Conservation (phyloP, 495 filamentous ascomycete genomes). For the Aspergillus steynii region DNA sequence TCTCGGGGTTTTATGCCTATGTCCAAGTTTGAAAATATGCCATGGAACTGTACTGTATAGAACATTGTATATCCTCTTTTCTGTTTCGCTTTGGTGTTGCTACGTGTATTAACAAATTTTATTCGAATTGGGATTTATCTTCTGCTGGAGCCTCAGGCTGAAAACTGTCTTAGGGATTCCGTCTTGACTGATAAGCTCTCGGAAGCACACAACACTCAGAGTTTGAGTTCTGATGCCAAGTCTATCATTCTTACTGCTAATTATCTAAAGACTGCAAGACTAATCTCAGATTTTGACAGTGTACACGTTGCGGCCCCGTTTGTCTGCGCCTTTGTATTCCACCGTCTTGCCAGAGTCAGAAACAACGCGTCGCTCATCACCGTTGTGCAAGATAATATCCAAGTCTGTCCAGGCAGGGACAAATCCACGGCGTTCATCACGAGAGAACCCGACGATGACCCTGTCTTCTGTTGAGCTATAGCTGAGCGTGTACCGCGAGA, state of each 20-base stretch:
- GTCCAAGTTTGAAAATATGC: constrained; percentile 21
- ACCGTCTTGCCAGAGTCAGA: constrained; percentile 32
- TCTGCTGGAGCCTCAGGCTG: background rate
- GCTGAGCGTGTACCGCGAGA: constrained; percentile 43
- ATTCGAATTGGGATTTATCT: constrained; percentile 4
- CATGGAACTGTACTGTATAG: constrained; percentile 39
- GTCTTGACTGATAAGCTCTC: too few relatives aligned
- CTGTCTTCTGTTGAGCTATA: constrained; percentile 47
- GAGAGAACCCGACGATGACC: constrained; percentile 42
- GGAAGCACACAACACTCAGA: too few relatives aligned
- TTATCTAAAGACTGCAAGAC: background rate
- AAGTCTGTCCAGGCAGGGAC: constrained; percentile 54
- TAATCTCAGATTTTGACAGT: constrained; percentile 27
- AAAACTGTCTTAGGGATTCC: too few relatives aligned
- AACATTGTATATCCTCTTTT: constrained; percentile 30
- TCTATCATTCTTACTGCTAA: background rate
- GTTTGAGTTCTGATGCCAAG: background rate
- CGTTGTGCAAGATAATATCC: constrained; percentile 51
- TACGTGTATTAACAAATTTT: constrained; percentile 35
- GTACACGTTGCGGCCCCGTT: constrained; percentile 37
- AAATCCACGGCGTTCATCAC: constrained; percentile 40
- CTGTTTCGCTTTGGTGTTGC: constrained; percentile 24
- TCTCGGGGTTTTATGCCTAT: constrained; percentile 18
- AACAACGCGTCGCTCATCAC: constrained; percentile 48
- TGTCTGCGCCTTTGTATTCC: constrained; percentile 33